phyloP scores from a whole-genome alignment of 1,284 basidiomycete genomes.

The Tilletia indica region DNA sequence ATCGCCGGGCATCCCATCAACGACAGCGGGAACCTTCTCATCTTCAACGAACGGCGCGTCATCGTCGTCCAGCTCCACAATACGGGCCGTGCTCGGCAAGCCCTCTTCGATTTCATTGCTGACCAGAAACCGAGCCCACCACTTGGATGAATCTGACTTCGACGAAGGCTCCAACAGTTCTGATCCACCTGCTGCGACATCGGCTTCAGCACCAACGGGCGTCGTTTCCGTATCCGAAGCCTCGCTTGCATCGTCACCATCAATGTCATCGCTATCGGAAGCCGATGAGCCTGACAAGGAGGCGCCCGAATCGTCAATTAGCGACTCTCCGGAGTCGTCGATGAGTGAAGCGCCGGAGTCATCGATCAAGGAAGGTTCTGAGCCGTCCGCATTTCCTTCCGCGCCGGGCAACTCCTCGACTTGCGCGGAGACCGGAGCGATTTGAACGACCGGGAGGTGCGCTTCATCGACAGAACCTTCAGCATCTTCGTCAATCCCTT shows the following conservation, averaged over 20 bases:
- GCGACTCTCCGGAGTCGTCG: slow-evolving; percentile 4
- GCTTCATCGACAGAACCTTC: slow-evolving; percentile 21
- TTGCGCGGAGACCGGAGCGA: background rate
- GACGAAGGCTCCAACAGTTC: background rate
- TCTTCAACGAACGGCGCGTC: no score
- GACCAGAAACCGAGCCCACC: slow-evolving; percentile 10
- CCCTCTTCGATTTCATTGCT: background rate
- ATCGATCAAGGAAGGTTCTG: background rate
- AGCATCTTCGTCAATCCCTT: no score
- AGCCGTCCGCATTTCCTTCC: slow-evolving; percentile 4
- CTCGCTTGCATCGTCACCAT: no score
- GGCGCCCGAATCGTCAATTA: background rate
- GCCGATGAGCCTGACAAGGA: no score
- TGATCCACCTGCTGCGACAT: background rate
- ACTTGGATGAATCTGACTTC: background rate
- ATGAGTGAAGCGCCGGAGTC: slow-evolving; percentile 6
- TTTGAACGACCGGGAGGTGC: slow-evolving; percentile 16
- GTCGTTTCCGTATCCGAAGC: no score
- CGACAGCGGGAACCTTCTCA: no score
- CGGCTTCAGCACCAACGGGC: background rate
- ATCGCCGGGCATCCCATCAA: no score
- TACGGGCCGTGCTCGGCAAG: background rate
- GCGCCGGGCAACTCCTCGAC: slow-evolving; percentile 13
- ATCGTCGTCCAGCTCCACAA: no score
- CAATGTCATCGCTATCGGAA: no score